Conservation (phyloP, 371 early-diverging fungal species). For the Rhizopus microsporus region DNA sequence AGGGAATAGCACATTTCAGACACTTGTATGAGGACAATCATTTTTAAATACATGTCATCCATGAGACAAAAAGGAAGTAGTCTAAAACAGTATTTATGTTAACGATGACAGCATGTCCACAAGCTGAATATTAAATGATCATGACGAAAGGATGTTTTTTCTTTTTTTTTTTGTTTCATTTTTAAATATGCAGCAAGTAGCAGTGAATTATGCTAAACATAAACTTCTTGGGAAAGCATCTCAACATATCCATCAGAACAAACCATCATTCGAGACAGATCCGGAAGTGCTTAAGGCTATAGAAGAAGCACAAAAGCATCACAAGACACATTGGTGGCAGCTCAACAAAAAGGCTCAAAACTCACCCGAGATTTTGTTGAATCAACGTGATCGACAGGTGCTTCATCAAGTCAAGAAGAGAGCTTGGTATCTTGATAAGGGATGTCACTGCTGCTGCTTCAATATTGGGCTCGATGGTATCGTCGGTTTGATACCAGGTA, state of each 20-base stretch:
- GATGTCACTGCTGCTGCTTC: constrained; percentile 45
- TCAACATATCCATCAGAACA: constrained; percentile 4
- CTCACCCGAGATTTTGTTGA: constrained; percentile 38
- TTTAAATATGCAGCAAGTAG: constrained; percentile 13
- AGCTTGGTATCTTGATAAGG: constrained; percentile 44
- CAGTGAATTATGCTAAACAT: constrained; percentile 16
- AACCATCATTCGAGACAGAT: constrained; percentile 18
- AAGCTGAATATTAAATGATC: too few species aligned
- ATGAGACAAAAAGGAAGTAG: too few species aligned
- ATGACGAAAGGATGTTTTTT: background rate
- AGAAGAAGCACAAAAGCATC: constrained; percentile 15
- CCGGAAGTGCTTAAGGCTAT: constrained; percentile 23
- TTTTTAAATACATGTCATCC: too few species aligned
- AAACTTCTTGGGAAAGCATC: constrained; percentile 13
- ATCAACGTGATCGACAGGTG: constrained; percentile 30
- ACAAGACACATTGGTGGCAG: constrained; percentile 33
- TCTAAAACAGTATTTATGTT: too few species aligned
- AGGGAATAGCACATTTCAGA: too few species aligned
- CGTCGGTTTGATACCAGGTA: constrained; percentile 48
- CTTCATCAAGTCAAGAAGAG: constrained; percentile 35
- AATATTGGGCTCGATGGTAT: constrained; percentile 50
- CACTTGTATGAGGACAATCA: too few species aligned
- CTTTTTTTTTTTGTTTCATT: constrained; percentile 3
- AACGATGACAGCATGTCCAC: too few species aligned
- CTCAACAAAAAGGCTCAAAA: constrained; percentile 14